These are phyloP conservation scores for Castanospermum australe DNA, from an alignment of 306 rosid genomes.

Conservation along the genomic window DNA sequence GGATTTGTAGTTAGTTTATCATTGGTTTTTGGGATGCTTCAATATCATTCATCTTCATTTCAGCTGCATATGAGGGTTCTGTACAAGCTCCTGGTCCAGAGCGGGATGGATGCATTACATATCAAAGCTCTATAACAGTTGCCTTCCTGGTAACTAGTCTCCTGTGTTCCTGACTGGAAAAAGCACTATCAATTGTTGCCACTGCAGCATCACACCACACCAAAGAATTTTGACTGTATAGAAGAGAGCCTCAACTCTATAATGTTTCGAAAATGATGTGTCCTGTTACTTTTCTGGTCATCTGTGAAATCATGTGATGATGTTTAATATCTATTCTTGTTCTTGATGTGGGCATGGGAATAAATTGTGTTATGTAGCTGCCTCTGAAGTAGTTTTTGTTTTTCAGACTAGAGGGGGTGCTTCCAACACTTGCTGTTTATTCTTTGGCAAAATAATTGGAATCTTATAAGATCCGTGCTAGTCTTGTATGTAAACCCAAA, in stretches of 20 bases:
- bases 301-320: neutral
- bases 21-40: slow-evolving; percentile 24
- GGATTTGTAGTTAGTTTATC: slow-evolving; percentile 38
- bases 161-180: neutral
- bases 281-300: neutral
- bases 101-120: neutral
- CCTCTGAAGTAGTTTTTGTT: neutral
- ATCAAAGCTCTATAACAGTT: neutral
- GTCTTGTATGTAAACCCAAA: neutral
- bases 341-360: neutral
- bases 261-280: neutral
- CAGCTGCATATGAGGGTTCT: slow-evolving; percentile 8
- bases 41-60: slow-evolving; percentile 23
- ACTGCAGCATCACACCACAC: neutral
- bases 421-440: neutral
- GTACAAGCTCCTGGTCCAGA: slow-evolving; percentile 23
- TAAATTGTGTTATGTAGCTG: neutral
- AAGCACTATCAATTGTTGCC: neutral
- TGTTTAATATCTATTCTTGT: neutral
- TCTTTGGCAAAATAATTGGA: neutral
- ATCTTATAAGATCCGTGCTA: neutral
- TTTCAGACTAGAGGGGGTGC: neutral
- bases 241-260: neutral
- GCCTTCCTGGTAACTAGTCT: neutral
- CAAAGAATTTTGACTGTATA: neutral